Evolutionary conservation across 257 asterid species (phyloP), one percentile per base, ranked within the genome.

Genomic region (Ocimum tenuiflorum): DNA sequence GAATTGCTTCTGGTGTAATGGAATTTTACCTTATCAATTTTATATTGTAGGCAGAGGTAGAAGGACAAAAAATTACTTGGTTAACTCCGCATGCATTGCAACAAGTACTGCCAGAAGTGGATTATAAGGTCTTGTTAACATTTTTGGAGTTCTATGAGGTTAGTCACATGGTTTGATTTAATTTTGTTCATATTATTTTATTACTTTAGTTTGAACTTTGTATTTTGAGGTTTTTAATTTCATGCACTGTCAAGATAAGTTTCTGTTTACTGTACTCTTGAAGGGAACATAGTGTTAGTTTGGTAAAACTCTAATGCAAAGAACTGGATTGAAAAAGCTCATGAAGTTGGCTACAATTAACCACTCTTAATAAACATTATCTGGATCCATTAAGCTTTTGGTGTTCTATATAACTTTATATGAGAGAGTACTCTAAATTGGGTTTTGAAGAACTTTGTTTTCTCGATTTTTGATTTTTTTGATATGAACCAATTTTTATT

Each of bases 81-180:
- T 80, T 94, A 74, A 86, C 97, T 77, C 99, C 99, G 7, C 99
- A 94, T 73, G 91, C 97, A 13, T 72, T 90, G 82, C 99, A 94
- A 69, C 99, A 94, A 88, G 97, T 90, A 52, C 77, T 94, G 63
- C 95, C 99, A 39, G 96, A 86, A 47, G 99, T 94, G 56, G 99
- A 94, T 79, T 94, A 80, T 68, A 84, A 88, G 45, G 80, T 94
- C 71, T 73, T 94, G 91, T 80, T 88, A 76, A 90, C 99, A 8
- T 94, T 94, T 74, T 79, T 89, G 83, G 92, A 92, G 72, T 88
- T 92, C 77, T 89, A 92, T 36, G 99, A 87, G 97, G 99, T 81
- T 18, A 31, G 80, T 75, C 22, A 59, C 14, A 20, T 52, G 61
- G 2, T 22, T 7, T n/a, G 39, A 4, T 8, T 7, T n/a, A 33